Evolutionary conservation across 495 filamentous ascomycete genomes (phyloP).

Genomic region (Rhizodiscina lignyota): DNA sequence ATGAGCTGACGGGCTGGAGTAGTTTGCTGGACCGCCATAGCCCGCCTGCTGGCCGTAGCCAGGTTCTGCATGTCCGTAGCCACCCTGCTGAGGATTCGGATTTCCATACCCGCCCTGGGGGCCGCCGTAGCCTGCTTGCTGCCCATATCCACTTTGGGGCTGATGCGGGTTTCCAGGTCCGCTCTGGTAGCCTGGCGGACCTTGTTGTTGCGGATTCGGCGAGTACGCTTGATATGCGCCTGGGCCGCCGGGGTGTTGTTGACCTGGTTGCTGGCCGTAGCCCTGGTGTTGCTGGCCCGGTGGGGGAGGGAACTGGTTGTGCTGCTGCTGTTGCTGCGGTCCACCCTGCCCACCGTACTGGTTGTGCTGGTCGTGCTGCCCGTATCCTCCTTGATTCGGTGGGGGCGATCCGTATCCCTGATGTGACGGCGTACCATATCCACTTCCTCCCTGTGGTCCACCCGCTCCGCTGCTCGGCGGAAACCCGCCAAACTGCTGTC

Average conservation of each 20-base stretch:
- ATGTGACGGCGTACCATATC: neutral
- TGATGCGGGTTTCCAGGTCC: neutral
- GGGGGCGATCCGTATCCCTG: slow-evolving; percentile 3
- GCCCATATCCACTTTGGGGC: slow-evolving; percentile 2
- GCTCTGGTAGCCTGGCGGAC: slow-evolving; percentile 2
- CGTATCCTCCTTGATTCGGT: slow-evolving; percentile 5
- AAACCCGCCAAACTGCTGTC: neutral
- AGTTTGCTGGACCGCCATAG: slow-evolving; percentile 6
- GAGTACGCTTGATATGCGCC: neutral
- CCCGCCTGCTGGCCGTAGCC: slow-evolving; percentile 7
- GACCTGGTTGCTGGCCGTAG: no score
- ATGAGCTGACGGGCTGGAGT: no score
- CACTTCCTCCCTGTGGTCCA: neutral
- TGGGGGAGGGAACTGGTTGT: no score
- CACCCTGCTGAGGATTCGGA: slow-evolving; percentile 6
- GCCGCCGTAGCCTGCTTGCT: slow-evolving; percentile 5
- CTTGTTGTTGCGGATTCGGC: slow-evolving; percentile 1
- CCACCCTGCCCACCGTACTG: neutral
- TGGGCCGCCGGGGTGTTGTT: no score
- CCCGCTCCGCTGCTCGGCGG: neutral
- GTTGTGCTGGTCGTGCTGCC: slow-evolving; percentile 2
- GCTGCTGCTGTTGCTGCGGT: no score
- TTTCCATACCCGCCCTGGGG: slow-evolving; percentile 8
- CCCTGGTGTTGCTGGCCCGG: no score
- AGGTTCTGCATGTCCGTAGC: slow-evolving; percentile 4